Conservation (phyloP, 192 early-diverging fungal species). For the Linnemannia schmuckeri region DNA sequence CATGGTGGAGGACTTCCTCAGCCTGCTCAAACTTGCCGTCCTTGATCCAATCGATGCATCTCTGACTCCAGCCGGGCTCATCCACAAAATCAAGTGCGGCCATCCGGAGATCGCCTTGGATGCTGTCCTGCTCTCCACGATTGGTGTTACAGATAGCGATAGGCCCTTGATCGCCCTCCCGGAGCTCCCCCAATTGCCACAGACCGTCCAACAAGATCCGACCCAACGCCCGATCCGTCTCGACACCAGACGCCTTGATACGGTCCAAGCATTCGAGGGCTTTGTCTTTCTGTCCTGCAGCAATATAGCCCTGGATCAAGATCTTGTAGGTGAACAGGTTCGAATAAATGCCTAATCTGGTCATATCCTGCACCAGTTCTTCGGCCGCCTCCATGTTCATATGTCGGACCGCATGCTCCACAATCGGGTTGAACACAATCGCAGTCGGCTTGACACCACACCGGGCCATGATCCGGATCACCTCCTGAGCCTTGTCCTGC, state of each 20-base stretch:
- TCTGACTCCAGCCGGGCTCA: slow-evolving; percentile 30
- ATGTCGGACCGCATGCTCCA: slow-evolving; percentile 33
- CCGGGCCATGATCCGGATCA: slow-evolving; percentile 50
- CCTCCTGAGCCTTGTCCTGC: slow-evolving; percentile 45
- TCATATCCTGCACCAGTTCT: slow-evolving; percentile 43
- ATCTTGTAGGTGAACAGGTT: slow-evolving; percentile 50
- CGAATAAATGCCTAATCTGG: slow-evolving; percentile 19
- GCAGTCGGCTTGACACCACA: slow-evolving; percentile 47
- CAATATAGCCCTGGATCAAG: slow-evolving; percentile 40
- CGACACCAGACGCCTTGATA: slow-evolving; percentile 33
- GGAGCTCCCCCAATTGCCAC: slow-evolving; percentile 24
- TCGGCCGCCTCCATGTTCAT: slow-evolving; percentile 43
- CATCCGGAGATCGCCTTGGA: neutral
- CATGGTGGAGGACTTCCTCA: slow-evolving; percentile 39
- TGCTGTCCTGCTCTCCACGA: neutral
- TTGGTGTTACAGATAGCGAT: neutral
- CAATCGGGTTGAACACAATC: slow-evolving; percentile 50
- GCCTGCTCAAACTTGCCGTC: slow-evolving; percentile 19
- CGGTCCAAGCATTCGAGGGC: slow-evolving; percentile 36
- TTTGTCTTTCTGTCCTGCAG: slow-evolving; percentile 32
- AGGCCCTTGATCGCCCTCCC: slow-evolving; percentile 32
- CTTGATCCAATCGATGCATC: slow-evolving; percentile 27
- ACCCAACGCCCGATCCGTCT: slow-evolving; percentile 39
- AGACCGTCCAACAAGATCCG: slow-evolving; percentile 37
- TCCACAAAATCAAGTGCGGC: slow-evolving; percentile 2